Evolutionary conservation across 805 yeast species (phyloP).

Genomic region (Candida vartiovaarae): DNA sequence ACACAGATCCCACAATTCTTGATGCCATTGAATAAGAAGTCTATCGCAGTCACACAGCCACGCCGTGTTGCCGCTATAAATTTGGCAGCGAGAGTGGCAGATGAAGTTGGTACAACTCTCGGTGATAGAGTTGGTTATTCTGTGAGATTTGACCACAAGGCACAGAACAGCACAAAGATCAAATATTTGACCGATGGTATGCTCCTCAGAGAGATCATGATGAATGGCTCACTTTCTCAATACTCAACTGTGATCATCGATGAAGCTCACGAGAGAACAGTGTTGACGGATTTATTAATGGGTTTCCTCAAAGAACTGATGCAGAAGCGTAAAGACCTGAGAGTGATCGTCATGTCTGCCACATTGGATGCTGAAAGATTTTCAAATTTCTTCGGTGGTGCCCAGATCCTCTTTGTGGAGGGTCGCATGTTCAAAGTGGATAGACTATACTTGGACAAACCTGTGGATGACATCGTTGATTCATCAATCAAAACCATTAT

Average conservation of each 20-base stretch:
- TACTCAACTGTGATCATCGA: slow-evolving; percentile 81
- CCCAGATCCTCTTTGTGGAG: slow-evolving; percentile 81
- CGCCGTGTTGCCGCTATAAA: slow-evolving; percentile 97
- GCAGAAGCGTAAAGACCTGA: slow-evolving; percentile 45
- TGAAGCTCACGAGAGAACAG: slow-evolving; percentile 97
- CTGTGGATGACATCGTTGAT: slow-evolving; percentile 81
- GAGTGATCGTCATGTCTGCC: slow-evolving; percentile 90
- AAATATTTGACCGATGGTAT: slow-evolving; percentile 96
- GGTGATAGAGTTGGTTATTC: slow-evolving; percentile 89
- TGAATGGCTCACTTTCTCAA: slow-evolving; percentile 52
- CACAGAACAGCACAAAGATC: slow-evolving; percentile 53
- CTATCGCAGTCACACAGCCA: slow-evolving; percentile 92
- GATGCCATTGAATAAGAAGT: slow-evolving; percentile 42
- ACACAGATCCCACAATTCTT: slow-evolving; percentile 93
- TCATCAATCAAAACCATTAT: slow-evolving; percentile 64
- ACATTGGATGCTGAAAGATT: slow-evolving; percentile 89
- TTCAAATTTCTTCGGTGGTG: slow-evolving; percentile 65
- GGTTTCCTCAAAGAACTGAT: slow-evolving; percentile 78
- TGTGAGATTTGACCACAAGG: slow-evolving; percentile 79
- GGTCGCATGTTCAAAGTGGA: slow-evolving; percentile 88
- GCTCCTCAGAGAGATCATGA: slow-evolving; percentile 86
- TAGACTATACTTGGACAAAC: slow-evolving; percentile 52
- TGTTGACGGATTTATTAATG: slow-evolving; percentile 80
- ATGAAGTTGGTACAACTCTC: slow-evolving; percentile 69
- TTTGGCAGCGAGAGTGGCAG: slow-evolving; percentile 86